Percentiles rank a stretch among this genome's conserved stretches.
These are phyloP conservation scores for Microthyrium microscopicum DNA, from an alignment of 2,329 filamentous ascomycete species.

Conservation along the genomic window DNA sequence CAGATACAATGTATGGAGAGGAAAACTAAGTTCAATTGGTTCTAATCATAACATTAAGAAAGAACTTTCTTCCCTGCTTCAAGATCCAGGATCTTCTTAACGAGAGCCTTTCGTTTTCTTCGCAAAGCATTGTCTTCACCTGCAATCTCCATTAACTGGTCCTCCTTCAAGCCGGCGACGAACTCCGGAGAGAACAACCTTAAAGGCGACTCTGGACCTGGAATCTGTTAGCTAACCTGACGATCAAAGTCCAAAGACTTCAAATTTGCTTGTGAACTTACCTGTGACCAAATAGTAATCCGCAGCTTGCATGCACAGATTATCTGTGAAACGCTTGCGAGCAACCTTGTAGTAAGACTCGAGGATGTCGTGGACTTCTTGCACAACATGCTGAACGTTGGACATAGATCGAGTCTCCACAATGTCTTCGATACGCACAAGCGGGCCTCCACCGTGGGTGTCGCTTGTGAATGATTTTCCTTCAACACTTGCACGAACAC, in stretches of 20 bases:
- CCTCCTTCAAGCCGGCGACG: conserved; percentile 29
- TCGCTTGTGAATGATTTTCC: conserved; percentile 7
- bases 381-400: conserved; percentile 23
- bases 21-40: too few relatives aligned
- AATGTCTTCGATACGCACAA: conserved; percentile 12
- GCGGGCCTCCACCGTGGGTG: conserved; percentile 6
- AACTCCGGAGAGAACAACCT: conserved; percentile 35
- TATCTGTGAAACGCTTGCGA: conserved; percentile 20
- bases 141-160: conserved; percentile 38
- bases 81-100: conserved; percentile 29
- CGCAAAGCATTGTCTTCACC: conserved; percentile 35
- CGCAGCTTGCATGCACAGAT: conserved; percentile 37
- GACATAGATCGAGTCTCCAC: conserved; percentile 14
- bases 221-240: too few relatives aligned
- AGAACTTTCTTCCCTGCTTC: conserved; percentile 21
- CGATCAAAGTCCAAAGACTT: too few relatives aligned
- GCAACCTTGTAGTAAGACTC: conserved; percentile 25
- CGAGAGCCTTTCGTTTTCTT: conserved; percentile 27
- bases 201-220: conserved; percentile 34
- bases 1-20: too few relatives aligned
- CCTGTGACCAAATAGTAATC: conserved; percentile 36
- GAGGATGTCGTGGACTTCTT: conserved; percentile 44
- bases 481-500: conserved; percentile 6
- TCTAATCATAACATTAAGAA: too few relatives aligned
- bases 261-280: too few relatives aligned